phyloP scores from a whole-genome alignment of 116 monocot species.

The Trichopus zeylanicus region DNA sequence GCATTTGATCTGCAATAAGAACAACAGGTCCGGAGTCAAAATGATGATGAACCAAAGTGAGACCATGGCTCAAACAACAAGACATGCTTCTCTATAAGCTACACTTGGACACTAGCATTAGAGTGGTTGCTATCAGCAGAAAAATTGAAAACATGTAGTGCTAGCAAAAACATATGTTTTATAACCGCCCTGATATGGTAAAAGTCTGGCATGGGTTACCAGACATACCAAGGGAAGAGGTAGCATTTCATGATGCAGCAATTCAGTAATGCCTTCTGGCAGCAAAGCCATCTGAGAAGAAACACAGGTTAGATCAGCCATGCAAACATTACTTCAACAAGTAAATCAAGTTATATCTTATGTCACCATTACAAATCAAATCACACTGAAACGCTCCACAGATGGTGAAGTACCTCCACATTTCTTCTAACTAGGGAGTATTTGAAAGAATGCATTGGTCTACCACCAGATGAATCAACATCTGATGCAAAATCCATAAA shows the following conservation, averaged over 20 bases:
- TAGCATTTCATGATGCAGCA: constrained; percentile 73
- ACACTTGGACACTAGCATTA: too few species aligned
- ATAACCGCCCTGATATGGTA: too few species aligned
- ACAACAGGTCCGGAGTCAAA: background rate
- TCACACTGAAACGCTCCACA: background rate
- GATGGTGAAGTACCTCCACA: background rate
- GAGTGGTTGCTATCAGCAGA: too few species aligned
- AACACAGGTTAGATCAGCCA: background rate
- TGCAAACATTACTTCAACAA: background rate
- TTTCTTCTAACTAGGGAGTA: background rate
- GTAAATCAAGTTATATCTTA: background rate
- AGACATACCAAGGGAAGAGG: constrained; percentile 81
- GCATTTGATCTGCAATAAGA: constrained; percentile 81
- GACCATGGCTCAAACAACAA: background rate
- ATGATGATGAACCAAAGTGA: too few species aligned
- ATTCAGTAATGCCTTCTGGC: constrained; percentile 95
- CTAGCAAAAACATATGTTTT: too few species aligned
- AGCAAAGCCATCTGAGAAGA: constrained; percentile 86
- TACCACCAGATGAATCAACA: background rate
- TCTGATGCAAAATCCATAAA: background rate
- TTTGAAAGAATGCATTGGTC: background rate
- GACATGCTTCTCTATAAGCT: background rate
- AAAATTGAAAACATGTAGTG: too few species aligned
- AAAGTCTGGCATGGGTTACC: background rate
- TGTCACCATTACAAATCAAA: background rate